Percentiles rank a stretch among this genome's conserved stretches.
phyloP scores from a whole-genome alignment of 805 yeast species.

The Millerozyma acaciae region DNA sequence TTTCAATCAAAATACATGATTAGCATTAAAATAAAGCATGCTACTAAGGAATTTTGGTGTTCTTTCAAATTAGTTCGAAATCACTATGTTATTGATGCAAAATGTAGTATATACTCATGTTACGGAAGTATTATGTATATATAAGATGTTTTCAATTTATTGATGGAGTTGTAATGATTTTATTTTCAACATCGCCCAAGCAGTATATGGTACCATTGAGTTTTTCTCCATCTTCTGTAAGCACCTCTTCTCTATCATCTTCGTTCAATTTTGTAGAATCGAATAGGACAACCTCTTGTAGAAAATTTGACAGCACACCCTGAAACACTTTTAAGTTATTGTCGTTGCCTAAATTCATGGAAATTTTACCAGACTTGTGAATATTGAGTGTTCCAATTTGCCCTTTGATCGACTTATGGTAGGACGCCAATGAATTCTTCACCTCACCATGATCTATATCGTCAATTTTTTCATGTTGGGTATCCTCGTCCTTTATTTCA shows the following conservation, averaged over 20 bases:
- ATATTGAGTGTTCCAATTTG: slow-evolving; percentile 67
- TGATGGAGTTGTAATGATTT: slow-evolving; percentile 29
- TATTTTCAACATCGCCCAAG: slow-evolving; percentile 27
- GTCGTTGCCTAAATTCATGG: slow-evolving; percentile 69
- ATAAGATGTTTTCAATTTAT: slow-evolving; percentile 7
- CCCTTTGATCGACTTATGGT: slow-evolving; percentile 38
- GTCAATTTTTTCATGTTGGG: not conserved
- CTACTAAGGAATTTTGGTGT: no score
- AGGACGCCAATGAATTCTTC: slow-evolving; percentile 13
- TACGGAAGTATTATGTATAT: not conserved
- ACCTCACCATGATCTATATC: slow-evolving; percentile 4
- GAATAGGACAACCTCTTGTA: slow-evolving; percentile 69
- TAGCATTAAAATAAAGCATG: no score
- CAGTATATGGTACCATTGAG: slow-evolving; percentile 23
- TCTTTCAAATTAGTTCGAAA: no score
- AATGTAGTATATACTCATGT: no score
- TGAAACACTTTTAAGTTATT: slow-evolving; percentile 59
- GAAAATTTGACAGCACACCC: slow-evolving; percentile 65
- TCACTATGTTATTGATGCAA: no score
- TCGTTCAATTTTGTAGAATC: slow-evolving; percentile 35
- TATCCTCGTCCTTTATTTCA: not conserved
- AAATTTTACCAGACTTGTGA: slow-evolving; percentile 79
- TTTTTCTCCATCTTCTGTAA: slow-evolving; percentile 16
- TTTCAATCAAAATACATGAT: no score
- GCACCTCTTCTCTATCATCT: slow-evolving; percentile 17